Evolutionary conservation across 441 rosid genomes (phyloP).

Genomic region (Populus hybrid): DNA sequence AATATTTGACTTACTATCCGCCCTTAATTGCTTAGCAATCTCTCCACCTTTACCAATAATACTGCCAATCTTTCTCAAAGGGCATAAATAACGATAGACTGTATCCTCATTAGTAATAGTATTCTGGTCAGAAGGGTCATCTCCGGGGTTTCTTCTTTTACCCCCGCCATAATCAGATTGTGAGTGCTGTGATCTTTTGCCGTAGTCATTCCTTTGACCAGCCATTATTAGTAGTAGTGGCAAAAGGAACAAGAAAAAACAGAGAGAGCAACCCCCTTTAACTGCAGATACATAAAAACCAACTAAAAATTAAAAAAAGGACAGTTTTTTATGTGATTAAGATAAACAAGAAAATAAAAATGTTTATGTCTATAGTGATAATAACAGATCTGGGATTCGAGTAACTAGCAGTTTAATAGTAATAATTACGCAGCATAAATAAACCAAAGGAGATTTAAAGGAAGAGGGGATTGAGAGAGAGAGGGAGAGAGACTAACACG

Average conservation of each 20-base stretch:
- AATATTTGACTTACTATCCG: slow-evolving; percentile 78
- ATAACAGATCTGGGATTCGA: neutral
- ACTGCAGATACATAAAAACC: neutral
- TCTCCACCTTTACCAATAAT: slow-evolving; percentile 96
- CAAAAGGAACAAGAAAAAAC: neutral
- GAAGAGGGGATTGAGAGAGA: neutral
- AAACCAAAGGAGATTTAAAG: neutral
- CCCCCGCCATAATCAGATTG: slow-evolving; percentile 69
- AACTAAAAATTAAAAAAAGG: neutral
- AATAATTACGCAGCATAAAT: neutral
- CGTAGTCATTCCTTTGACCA: slow-evolving; percentile 79
- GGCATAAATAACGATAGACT: slow-evolving; percentile 88
- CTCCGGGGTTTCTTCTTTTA: slow-evolving; percentile 67
- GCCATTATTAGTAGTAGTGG: slow-evolving; percentile 35
- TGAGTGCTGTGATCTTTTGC: slow-evolving; percentile 74
- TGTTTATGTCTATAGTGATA: neutral
- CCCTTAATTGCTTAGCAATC: slow-evolving; percentile 79
- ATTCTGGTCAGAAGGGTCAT: slow-evolving; percentile 48
- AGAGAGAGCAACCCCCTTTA: neutral
- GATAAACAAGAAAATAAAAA: neutral
- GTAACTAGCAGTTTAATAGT: neutral
- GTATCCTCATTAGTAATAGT: slow-evolving; percentile 68
- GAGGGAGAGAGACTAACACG: slow-evolving; percentile 13
- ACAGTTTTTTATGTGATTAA: neutral
- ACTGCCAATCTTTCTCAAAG: slow-evolving; percentile 88